A percentile compares a stretch with the other conserved stretches of the same genome.
Evolutionary conservation across 164 flowering plant species (phyloP).

Genomic region (Macadamia integrifolia): DNA sequence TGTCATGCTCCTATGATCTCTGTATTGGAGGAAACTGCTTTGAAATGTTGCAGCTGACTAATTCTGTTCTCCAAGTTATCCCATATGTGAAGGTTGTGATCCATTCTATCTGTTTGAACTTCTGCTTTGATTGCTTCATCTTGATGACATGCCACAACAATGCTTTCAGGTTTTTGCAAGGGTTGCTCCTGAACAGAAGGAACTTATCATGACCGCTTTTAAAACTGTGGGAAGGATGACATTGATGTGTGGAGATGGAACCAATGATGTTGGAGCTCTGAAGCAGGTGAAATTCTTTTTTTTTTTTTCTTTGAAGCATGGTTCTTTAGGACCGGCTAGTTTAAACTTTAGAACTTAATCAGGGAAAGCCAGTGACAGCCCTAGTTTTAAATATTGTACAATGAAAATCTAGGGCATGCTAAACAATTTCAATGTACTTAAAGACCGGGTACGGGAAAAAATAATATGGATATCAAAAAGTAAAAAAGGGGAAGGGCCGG

Average conservation of each 20-base stretch:
- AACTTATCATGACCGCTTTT: slow-evolving; percentile 85
- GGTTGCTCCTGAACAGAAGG: slow-evolving; percentile 97
- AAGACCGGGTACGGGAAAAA: too few relatives aligned
- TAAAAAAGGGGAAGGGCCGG: too few relatives aligned
- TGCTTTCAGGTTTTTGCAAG: slow-evolving; percentile 83
- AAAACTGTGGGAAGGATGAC: slow-evolving; percentile 89
- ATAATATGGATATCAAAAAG: too few relatives aligned
- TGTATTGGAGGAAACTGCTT: slow-evolving; percentile 95
- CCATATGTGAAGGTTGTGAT: slow-evolving; percentile 75
- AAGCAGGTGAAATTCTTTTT: slow-evolving; percentile 58
- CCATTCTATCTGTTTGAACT: not conserved
- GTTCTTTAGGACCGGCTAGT: too few relatives aligned
- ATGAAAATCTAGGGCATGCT: too few relatives aligned
- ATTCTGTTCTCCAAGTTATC: slow-evolving; percentile 68
- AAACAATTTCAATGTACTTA: too few relatives aligned
- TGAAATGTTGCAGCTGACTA: slow-evolving; percentile 69
- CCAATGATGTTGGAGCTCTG: slow-evolving; percentile 97
- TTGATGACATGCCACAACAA: slow-evolving; percentile 3
- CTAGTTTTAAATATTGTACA: too few relatives aligned
- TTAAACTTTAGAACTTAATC: too few relatives aligned
- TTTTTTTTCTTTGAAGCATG: too few relatives aligned
- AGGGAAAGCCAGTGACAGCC: too few relatives aligned
- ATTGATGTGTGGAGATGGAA: slow-evolving; percentile 98
- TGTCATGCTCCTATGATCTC: slow-evolving; percentile 74
- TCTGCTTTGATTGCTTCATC: slow-evolving; percentile 3